Percentiles rank a stretch among this genome's conserved stretches.
These are phyloP conservation scores for Mesostigma viride DNA, from an alignment of 139 green algal species.

Conservation along the genomic window DNA sequence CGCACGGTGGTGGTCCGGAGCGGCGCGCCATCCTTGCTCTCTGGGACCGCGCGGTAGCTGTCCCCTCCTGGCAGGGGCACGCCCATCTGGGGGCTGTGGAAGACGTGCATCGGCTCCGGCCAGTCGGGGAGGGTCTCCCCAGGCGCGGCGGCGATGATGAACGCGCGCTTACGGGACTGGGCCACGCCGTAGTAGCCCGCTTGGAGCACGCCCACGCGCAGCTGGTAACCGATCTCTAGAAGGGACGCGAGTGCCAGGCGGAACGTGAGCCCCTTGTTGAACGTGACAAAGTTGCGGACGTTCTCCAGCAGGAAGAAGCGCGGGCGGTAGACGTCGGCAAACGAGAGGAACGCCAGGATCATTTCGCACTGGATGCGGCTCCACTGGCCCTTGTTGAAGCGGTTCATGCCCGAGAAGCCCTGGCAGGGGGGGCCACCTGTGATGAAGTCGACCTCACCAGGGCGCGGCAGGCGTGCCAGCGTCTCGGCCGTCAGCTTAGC, in stretches of 20 bases:
- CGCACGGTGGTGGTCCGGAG: constrained; percentile 78
- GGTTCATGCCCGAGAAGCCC: constrained; percentile 96
- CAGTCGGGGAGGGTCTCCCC: constrained; percentile 73
- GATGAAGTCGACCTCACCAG: constrained; percentile 89
- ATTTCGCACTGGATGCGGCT: constrained; percentile 91
- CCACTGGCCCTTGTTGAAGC: constrained; percentile 96
- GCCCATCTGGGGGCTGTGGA: constrained; percentile 57
- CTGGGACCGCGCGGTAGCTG: constrained; percentile 56
- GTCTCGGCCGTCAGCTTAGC: background rate
- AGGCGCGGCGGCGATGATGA: constrained; percentile 84
- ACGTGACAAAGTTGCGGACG: constrained; percentile 89
- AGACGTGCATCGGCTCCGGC: constrained; percentile 72
- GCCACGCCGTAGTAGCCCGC: constrained; percentile 88
- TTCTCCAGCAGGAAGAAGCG: constrained; percentile 94
- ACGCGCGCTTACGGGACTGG: constrained; percentile 87
- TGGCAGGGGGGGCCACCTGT: constrained; percentile 84
- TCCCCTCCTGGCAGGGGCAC: constrained; percentile 2
- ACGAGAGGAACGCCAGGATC: constrained; percentile 84
- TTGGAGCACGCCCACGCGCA: constrained; percentile 91
- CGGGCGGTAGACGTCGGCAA: constrained; percentile 82
- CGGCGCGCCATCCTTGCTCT: constrained; percentile 53
- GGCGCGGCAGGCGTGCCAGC: constrained; percentile 47
- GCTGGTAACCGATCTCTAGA: constrained; percentile 95
- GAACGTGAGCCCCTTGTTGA: constrained; percentile 92
- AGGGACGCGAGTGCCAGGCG: constrained; percentile 75